These are phyloP conservation scores for Vigna radiata DNA, from an alignment of 306 rosid species.

Conservation along the genomic window DNA sequence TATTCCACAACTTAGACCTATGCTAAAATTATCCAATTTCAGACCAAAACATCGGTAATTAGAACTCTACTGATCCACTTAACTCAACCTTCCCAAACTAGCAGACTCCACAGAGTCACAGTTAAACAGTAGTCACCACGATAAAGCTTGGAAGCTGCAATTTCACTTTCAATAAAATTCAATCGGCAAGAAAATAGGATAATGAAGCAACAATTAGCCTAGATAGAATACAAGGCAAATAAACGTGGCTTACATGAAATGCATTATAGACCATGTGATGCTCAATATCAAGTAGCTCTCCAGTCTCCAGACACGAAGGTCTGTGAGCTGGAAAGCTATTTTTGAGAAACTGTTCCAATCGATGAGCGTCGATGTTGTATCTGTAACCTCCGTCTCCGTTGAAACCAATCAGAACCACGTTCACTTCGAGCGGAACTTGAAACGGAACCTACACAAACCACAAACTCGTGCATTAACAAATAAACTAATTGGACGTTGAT, in stretches of 20 bases:
- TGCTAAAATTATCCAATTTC: conserved; percentile 15
- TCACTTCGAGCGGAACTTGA: conserved; percentile 96
- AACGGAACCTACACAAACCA: conserved; percentile 76
- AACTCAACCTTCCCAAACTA: conserved; percentile 14
- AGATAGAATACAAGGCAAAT: neutral
- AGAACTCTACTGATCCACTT: neutral
- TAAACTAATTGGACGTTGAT: neutral
- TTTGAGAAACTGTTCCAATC: conserved; percentile 74
- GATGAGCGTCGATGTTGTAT: conserved; percentile 65
- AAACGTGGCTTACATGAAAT: conserved; percentile 66
- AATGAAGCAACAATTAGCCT: neutral
- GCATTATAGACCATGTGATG: conserved; percentile 80
- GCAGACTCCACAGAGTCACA: neutral
- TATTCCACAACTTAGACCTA: neutral
- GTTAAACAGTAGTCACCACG: neutral
- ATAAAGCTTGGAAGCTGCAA: neutral
- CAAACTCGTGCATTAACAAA: neutral
- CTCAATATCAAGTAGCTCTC: conserved; percentile 88
- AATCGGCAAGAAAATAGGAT: conserved; percentile 15
- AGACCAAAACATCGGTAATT: neutral
- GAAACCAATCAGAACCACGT: conserved; percentile 84
- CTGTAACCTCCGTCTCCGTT: conserved; percentile 86
- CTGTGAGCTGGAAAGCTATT: conserved; percentile 84
- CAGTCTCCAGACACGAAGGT: conserved; percentile 90
- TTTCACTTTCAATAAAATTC: conserved; percentile 8